phyloP scores from a whole-genome alignment of 2,329 filamentous ascomycete genomes.

The Aspergillus sp. region DNA sequence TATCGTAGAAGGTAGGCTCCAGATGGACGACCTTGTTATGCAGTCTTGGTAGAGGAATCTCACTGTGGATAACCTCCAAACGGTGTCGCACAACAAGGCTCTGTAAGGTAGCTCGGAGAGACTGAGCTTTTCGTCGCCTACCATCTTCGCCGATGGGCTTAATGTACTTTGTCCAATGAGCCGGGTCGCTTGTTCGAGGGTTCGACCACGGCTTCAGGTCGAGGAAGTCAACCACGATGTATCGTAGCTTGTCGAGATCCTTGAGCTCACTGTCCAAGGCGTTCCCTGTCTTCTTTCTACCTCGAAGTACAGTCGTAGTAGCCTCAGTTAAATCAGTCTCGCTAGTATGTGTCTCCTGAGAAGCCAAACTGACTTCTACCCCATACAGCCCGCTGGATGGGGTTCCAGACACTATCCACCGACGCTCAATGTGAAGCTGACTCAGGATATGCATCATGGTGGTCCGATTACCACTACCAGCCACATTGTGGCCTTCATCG shows the following conservation, averaged over 20 bases:
- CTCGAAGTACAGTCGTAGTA: conserved; percentile 33
- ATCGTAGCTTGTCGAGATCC: conserved; percentile 67
- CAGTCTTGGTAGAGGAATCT: conserved; percentile 69
- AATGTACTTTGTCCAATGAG: conserved; percentile 73
- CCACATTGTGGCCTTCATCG: conserved; percentile 87
- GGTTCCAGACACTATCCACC: conserved; percentile 90
- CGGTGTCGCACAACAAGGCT: conserved; percentile 79
- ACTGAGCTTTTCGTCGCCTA: conserved; percentile 42
- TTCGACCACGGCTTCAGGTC: conserved; percentile 79
- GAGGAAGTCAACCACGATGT: conserved; percentile 70
- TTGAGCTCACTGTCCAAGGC: conserved; percentile 57
- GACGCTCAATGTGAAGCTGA: conserved; percentile 63
- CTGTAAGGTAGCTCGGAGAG: conserved; percentile 69
- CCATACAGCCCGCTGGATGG: conserved; percentile 82
- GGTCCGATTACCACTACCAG: conserved; percentile 64
- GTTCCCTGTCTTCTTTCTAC: conserved; percentile 41
- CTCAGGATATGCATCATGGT: conserved; percentile 58
- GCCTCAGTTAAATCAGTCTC: conserved; percentile 39
- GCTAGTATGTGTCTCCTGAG: conserved; percentile 39
- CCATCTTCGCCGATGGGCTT: conserved; percentile 62
- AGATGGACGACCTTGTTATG: conserved; percentile 71
- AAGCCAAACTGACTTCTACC: conserved; percentile 62
- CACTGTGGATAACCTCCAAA: conserved; percentile 65
- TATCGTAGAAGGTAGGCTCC: conserved; percentile 82
- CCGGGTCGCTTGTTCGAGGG: conserved; percentile 57